Conservation (phyloP, 2,329 filamentous ascomycete genomes). For the Fusarium sp. region DNA sequence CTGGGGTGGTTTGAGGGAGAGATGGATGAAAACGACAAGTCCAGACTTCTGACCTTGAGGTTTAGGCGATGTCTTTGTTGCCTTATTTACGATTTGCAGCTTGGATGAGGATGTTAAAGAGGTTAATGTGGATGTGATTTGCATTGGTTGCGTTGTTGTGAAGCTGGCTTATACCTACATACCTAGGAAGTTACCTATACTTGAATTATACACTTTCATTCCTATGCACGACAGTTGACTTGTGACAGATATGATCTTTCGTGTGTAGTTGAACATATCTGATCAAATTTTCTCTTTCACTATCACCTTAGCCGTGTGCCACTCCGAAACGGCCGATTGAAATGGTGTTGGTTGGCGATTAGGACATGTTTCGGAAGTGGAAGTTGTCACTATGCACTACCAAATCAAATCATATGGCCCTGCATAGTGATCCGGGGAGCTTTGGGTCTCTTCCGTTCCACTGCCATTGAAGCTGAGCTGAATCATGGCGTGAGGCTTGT, state of each 20-base stretch:
- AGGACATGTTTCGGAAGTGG: not conserved
- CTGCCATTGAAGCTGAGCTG: not conserved
- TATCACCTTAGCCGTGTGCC: not conserved
- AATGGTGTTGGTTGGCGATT: not conserved
- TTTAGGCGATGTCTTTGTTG: not conserved
- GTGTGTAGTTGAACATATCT: not conserved
- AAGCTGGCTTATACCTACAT: conserved; percentile 6
- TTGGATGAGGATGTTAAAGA: not conserved
- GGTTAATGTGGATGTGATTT: conserved; percentile 12
- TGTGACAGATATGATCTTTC: not conserved
- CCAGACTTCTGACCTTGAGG: not conserved
- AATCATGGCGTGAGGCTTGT: too few species aligned
- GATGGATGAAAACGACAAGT: conserved; percentile 20
- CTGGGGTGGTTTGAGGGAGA: conserved; percentile 13
- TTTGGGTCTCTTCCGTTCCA: not conserved
- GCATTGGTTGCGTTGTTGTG: not conserved
- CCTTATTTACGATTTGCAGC: not conserved
- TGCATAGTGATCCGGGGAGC: not conserved
- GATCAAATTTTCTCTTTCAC: not conserved
- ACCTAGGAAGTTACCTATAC: not conserved
- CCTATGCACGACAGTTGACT: not conserved
- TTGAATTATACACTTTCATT: not conserved
- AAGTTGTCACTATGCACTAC: not conserved
- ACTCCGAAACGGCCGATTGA: not conserved
- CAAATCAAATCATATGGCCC: conserved; percentile 9